phyloP scores from a whole-genome alignment of 164 flowering plant species.

The Echeveria elegans region DNA sequence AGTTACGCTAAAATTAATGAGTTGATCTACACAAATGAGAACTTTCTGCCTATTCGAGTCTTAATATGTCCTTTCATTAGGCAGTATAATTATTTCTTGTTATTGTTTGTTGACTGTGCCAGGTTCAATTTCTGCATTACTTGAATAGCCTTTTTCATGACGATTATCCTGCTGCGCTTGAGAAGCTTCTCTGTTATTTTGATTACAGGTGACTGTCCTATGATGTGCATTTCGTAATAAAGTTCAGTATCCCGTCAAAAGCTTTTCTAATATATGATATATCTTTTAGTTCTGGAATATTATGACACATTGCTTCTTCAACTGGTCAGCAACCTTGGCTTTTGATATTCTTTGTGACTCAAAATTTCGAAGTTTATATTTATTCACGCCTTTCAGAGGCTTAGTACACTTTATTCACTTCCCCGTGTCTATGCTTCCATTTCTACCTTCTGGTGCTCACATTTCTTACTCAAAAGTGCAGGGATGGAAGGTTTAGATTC shows the following conservation, averaged over 20 bases:
- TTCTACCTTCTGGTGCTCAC: not conserved
- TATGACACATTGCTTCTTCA: not conserved
- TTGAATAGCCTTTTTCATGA: constrained; percentile 77
- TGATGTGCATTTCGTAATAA: not conserved
- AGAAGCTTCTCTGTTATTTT: constrained; percentile 81
- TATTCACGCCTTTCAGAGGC: not conserved
- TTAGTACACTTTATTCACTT: not conserved
- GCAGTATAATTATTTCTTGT: not conserved
- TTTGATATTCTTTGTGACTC: not conserved
- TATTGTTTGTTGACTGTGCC: constrained; percentile 7
- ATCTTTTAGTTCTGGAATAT: not conserved
- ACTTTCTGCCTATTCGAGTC: not conserved
- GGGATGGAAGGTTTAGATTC: constrained; percentile 84
- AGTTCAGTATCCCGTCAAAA: not conserved
- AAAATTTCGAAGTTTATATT: not conserved
- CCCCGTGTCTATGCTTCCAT: no score
- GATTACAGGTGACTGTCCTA: constrained; percentile 64
- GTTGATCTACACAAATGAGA: not conserved
- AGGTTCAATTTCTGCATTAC: constrained; percentile 86
- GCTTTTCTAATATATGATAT: no score
- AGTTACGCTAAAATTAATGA: constrained; percentile 14
- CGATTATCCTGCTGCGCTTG: constrained; percentile 73
- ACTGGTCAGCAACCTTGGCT: not conserved
- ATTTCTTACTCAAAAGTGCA: constrained; percentile 54
- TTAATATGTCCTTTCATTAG: not conserved